Evolutionary conservation across 768 basidiomycete genomes (phyloP), one percentile per base, ranked within the genome.

Genomic region (Lentinula detonsa): DNA sequence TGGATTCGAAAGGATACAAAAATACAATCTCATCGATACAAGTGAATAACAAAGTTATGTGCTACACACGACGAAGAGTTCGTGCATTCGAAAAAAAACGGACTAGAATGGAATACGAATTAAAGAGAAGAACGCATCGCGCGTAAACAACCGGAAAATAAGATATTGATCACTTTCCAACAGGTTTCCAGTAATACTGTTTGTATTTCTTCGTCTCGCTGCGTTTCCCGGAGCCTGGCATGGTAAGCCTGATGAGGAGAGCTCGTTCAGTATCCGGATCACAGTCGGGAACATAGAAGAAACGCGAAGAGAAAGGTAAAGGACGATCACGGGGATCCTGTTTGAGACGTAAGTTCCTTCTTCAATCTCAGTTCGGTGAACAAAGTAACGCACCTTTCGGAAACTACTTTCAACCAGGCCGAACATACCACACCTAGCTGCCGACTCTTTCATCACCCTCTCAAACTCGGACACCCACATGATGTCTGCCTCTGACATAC

Each of bases 161-260:
- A 9, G 4, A 51, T 9, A 15, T 15, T 4, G 28, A 23, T 56
- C 28, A 56, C 28, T 88, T 91, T 34, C 75, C 86, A 62, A 92
- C 72, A 8, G 90, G 90, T 33, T 80, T 78, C 74, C 85, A 92
- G 73, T 92, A 93, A 73, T 93, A 93, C 70, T 90, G 87, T 71
- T 92, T 92, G 63, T 87, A 88, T 74, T 90, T 87, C 80, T 87
- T 91, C 70, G 89, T 92, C 72, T 84, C 88, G 51, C 74, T 85
- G 58, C 90, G 75, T 73, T 91, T 92, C 59, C 78, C 87, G 21
- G 85, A 81, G 13, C 87, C 82, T 1, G 88, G 88, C 88, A 90
- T 89, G 78, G 90, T 84, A 62, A 83, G 85, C 67, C 76, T 72
- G 60, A 91, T 81, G 62, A 90, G 71, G 65, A 75, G 70, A 34